Base-by-base conservation (phyloP, 1,139 yeast species). In the Candida sp. region DNA sequence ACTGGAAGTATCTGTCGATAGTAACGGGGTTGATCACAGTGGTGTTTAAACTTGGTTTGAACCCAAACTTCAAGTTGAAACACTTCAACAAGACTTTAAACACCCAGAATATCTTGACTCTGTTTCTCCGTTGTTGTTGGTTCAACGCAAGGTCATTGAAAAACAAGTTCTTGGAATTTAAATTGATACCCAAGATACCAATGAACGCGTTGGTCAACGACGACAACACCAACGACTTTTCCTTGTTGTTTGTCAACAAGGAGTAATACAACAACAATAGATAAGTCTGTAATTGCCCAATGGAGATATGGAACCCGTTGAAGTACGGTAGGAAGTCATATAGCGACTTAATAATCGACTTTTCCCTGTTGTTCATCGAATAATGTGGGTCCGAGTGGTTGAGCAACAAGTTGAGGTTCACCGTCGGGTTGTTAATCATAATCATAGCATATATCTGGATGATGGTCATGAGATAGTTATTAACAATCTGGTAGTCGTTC, bases 81-180 rank as follows among this genome's bases (percentile, higher is more conserved):
- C 84, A 74, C 58, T 81, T 78, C 38, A 79, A 68, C 34, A 84
- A 67, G 3, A 83, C 80, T 54, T 80, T 80, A 60, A 79, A 83
- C 25, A 80, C 81, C 90, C 90, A 84, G 57, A 81, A 85, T 23
- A 83, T 69, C 60, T 83, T 84, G 22, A 84, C 80, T 59, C 89
- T 69, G 54, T 80, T 80, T 50, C 83, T 67, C 55, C 71, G 66
- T 58, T 78, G 75, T 46, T 68, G 69, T 38, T 71, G 56, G 26
- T 62, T 61, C 41, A 77, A 66, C 7, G 78, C 67, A 50, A 77
- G 69, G 60, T 78, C 82, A 55, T 77, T 77, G 63, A 77, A 78
- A 54, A 77, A 77, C 28, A 79, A 62, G 53, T 76, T 76, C 43
- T 77, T 77, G 35, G 77, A 69, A 56, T 78, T 78, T 50, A 78